phyloP scores from a whole-genome alignment of 352 stramenopile species.

The Achlya hypogyna region DNA sequence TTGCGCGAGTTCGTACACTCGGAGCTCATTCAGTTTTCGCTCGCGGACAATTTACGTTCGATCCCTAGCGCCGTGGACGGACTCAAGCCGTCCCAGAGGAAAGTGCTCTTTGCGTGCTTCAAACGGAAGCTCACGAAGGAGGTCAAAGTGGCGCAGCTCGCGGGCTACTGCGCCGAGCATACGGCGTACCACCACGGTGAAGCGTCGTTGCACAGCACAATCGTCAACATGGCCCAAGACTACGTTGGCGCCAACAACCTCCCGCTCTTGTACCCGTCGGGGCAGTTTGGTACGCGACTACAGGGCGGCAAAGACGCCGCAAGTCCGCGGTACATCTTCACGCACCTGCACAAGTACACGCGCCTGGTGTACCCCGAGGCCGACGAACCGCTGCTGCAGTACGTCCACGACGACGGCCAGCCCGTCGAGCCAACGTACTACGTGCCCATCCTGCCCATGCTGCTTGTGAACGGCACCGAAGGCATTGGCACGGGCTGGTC shows the following conservation, averaged over 20 bases:
- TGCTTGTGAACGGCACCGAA: constrained; percentile 97
- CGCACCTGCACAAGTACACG: constrained; percentile 92
- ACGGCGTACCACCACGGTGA: constrained; percentile 99
- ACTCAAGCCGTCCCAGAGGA: constrained; percentile 96
- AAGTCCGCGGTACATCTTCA: constrained; percentile 99
- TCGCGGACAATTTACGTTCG: constrained; percentile 94
- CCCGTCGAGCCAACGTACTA: constrained; percentile 97
- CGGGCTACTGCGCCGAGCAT: constrained; percentile 95
- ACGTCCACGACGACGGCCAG: constrained; percentile 97
- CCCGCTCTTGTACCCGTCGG: constrained; percentile 93
- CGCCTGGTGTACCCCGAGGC: constrained; percentile 96
- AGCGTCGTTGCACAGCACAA: constrained; percentile 94
- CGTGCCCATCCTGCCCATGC: constrained; percentile 92
- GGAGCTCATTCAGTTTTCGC: constrained; percentile 98
- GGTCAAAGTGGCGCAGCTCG: constrained; percentile 99
- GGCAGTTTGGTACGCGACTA: constrained; percentile 98
- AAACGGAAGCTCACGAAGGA: constrained; percentile 98
- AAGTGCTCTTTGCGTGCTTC: constrained; percentile 96
- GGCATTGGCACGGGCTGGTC: constrained; percentile 99
- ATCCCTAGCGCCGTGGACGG: constrained; percentile 95
- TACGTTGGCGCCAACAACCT: constrained; percentile 99
- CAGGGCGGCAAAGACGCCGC: constrained; percentile 98
- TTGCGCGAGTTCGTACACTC: constrained; percentile 98
- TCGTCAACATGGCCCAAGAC: constrained; percentile 98
- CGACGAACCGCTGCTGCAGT: constrained; percentile 94